Conservation (phyloP, 495 filamentous ascomycete species). For the Copromyces sp. region DNA sequence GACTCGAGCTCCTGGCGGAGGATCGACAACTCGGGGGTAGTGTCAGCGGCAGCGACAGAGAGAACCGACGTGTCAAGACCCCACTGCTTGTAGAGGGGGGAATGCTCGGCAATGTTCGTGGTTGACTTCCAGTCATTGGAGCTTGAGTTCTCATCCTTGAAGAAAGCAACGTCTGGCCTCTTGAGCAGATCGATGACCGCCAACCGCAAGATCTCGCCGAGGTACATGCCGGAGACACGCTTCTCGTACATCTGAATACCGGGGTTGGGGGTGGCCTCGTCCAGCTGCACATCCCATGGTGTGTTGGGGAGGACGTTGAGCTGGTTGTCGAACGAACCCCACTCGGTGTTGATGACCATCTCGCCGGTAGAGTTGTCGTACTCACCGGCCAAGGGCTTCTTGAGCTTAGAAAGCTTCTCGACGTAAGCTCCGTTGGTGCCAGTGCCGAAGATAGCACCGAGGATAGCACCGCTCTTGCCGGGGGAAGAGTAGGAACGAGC, state of each 20-base stretch:
- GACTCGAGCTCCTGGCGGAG: constrained; percentile 69
- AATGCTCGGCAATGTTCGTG: constrained; percentile 52
- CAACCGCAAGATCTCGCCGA: constrained; percentile 85
- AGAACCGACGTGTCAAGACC: constrained; percentile 82
- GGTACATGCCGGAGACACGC: constrained; percentile 94
- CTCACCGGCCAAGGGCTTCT: constrained; percentile 52
- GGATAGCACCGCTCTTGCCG: constrained; percentile 72
- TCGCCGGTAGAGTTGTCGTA: constrained; percentile 78
- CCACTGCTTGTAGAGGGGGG: constrained; percentile 69
- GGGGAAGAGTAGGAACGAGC: constrained; percentile 89
- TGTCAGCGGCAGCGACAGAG: constrained; percentile 70
- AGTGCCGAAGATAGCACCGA: constrained; percentile 91
- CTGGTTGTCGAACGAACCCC: constrained; percentile 96
- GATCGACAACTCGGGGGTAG: constrained; percentile 46
- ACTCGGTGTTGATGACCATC: constrained; percentile 98
- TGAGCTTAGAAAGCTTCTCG: constrained; percentile 59
- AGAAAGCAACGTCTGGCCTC: constrained; percentile 50
- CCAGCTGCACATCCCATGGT: constrained; percentile 67
- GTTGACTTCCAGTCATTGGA: constrained; percentile 55
- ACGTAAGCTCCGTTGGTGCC: constrained; percentile 94
- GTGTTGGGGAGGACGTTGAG: constrained; percentile 80
- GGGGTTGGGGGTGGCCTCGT: constrained; percentile 76
- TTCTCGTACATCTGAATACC: constrained; percentile 99
- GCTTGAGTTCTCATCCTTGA: constrained; percentile 56
- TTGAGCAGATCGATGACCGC: constrained; percentile 58